A percentile compares a stretch with the other conserved stretches of the same genome.
phyloP scores from a whole-genome alignment of 1,284 basidiomycete genomes.

The Melampsora medusae region DNA sequence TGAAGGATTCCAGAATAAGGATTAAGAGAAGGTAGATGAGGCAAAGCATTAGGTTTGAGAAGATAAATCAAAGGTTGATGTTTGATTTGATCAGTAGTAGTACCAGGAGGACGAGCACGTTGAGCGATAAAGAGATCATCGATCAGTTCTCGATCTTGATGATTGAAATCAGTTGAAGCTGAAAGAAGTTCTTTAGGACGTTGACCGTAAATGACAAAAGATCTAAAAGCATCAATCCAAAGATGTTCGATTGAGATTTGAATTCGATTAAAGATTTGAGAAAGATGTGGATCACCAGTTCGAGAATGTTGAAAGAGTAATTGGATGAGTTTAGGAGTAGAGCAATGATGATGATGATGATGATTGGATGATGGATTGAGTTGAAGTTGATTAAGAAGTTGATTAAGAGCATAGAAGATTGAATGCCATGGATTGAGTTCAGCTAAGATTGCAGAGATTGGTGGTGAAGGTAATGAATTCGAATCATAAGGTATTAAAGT shows the following conservation, averaged over 20 bases:
- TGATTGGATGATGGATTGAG: too few relatives aligned
- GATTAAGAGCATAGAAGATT: not conserved
- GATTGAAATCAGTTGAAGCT: not conserved
- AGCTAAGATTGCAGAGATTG: conserved; percentile 12
- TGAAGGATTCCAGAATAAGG: not conserved
- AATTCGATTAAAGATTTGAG: conserved; percentile 14
- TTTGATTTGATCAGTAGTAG: not conserved
- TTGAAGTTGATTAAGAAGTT: conserved; percentile 7
- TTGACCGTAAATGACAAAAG: conserved; percentile 35
- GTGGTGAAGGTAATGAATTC: conserved; percentile 14
- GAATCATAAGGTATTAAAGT: not conserved
- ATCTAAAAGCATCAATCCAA: conserved; percentile 16
- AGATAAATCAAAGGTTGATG: conserved; percentile 13
- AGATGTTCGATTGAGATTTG: conserved; percentile 12
- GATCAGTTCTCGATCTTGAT: not conserved
- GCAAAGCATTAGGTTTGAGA: conserved; percentile 3
- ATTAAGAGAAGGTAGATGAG: conserved; percentile 10
- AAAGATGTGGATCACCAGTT: conserved; percentile 1
- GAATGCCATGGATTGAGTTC: not conserved
- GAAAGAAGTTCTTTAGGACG: not conserved
- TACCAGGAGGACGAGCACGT: not conserved
- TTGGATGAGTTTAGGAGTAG: conserved; percentile 14
- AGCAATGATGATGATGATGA: not conserved
- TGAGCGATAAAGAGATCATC: conserved; percentile 26
- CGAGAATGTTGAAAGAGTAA: conserved; percentile 16